Evolutionary conservation across 768 basidiomycete species (phyloP).

Genomic region (Sarcodon aspratus): DNA sequence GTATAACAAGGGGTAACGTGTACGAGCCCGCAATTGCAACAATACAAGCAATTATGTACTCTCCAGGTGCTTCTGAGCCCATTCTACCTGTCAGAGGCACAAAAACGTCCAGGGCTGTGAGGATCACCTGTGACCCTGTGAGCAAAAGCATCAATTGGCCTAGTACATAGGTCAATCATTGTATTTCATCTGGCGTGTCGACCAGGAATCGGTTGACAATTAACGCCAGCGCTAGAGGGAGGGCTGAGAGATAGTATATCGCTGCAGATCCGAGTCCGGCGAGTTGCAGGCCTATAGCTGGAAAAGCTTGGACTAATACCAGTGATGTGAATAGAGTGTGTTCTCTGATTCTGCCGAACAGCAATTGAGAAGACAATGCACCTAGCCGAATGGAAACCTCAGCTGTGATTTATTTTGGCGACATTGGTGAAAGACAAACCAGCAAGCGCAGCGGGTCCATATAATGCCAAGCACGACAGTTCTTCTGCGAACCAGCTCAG

Average conservation of each 20-base stretch:
- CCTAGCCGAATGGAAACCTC: slow-evolving; percentile 28
- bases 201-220: slow-evolving; percentile 34
- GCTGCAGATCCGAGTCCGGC: slow-evolving; percentile 67
- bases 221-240: slow-evolving; percentile 47
- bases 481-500: slow-evolving; percentile 85
- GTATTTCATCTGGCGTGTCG: slow-evolving; percentile 26
- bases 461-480: slow-evolving; percentile 51
- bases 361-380: slow-evolving; percentile 47
- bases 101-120: slow-evolving; percentile 67
- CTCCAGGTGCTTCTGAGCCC: slow-evolving; percentile 74
- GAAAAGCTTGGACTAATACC: slow-evolving; percentile 44
- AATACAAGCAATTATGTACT: slow-evolving; percentile 79
- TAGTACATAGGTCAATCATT: slow-evolving; percentile 52
- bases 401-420: neutral
- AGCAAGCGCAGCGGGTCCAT: slow-evolving; percentile 61
- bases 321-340: slow-evolving; percentile 47
- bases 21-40: slow-evolving; percentile 47
- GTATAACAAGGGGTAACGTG: slow-evolving; percentile 45
- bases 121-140: slow-evolving; percentile 44
- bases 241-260: slow-evolving; percentile 52
- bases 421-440: slow-evolving; percentile 31
- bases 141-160: slow-evolving; percentile 45
- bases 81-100: slow-evolving; percentile 65
- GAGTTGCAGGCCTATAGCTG: slow-evolving; percentile 52
- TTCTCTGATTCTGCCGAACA: slow-evolving; percentile 45